Conservation (phyloP, 2,329 filamentous ascomycete species). For the Colletotrichum tofieldiae region DNA sequence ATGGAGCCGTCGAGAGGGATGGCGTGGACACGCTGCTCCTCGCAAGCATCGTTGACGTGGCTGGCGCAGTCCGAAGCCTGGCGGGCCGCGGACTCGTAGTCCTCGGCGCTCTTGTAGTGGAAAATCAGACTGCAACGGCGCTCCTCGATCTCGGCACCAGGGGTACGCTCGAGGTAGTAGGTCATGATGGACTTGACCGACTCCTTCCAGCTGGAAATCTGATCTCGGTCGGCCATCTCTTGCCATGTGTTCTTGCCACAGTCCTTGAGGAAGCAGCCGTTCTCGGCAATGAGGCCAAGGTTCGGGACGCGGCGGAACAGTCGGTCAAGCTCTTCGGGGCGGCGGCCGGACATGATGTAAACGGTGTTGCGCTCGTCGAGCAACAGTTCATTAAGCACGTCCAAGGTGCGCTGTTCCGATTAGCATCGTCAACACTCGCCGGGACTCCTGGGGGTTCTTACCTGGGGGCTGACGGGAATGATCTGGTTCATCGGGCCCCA, state of each 20-base stretch:
- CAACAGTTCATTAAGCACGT: slow-evolving; percentile 85
- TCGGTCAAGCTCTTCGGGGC: slow-evolving; percentile 88
- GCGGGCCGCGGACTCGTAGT: slow-evolving; percentile 81
- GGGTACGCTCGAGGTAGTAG: slow-evolving; percentile 92
- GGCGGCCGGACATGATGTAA: slow-evolving; percentile 93
- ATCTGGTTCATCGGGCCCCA: slow-evolving; percentile 89
- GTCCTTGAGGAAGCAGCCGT: slow-evolving; percentile 90
- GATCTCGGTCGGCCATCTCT: slow-evolving; percentile 80
- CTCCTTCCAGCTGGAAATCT: slow-evolving; percentile 85
- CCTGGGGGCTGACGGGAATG: slow-evolving; percentile 84
- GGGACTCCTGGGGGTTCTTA: slow-evolving; percentile 46
- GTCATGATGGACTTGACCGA: slow-evolving; percentile 86
- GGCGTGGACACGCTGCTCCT: slow-evolving; percentile 86
- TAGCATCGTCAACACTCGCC: slow-evolving; percentile 26
- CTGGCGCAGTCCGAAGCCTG: slow-evolving; percentile 92
- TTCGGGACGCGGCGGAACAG: slow-evolving; percentile 88
- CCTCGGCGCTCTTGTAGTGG: slow-evolving; percentile 88
- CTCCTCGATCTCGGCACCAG: slow-evolving; percentile 89
- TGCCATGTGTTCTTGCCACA: slow-evolving; percentile 80
- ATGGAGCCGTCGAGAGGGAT: slow-evolving; percentile 85
- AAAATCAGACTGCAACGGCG: slow-evolving; percentile 94
- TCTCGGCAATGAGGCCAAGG: slow-evolving; percentile 93
- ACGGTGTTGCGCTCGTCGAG: slow-evolving; percentile 87
- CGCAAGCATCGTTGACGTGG: slow-evolving; percentile 95
- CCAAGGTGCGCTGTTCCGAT: slow-evolving; percentile 77